Evolutionary conservation across 2,329 filamentous ascomycete species (phyloP), one percentile per base, ranked within the genome.

Genomic region (Phyllosticta citrichinensis): DNA sequence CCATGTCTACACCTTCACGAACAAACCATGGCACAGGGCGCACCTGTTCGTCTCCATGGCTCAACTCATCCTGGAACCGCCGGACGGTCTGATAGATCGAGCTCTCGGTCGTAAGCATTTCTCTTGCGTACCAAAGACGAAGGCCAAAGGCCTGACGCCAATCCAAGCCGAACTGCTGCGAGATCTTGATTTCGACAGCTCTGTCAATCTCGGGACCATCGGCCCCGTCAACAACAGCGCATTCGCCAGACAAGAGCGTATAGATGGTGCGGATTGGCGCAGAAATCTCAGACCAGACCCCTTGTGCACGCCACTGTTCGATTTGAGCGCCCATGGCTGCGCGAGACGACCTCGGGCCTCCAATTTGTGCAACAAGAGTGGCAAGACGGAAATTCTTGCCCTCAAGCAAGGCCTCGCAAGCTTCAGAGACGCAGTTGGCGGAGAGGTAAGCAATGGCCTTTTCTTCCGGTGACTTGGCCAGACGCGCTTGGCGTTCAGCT

Each of bases 101-200:
- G 35, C 83, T 78, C 2, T 83, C 80, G 51, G 86, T 88, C 52
- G 52, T 24, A 3, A 17, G 5, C 14, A n/a, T 47, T 19, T 60
- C 35, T 19, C 22, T 33, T 53, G 86, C 87, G 72, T 96, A 99
- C 89, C 91, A 97, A 1, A 99, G 79, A 52, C 92, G 86, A 56
- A 99, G 80, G 11, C 90, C 93, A 73, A 99, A 96, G 0, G 92
- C 87, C 70, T 96, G 92, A 72, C 90, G 87, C 94, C 94, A 99
- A 71, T 95, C 89, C 40, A 99, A 80, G 4, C 85, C 85, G 71
- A 97, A 99, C 55, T 87, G 86, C 67, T 88, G 83, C 0, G 91
- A 89, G 65, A 99, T 89, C 59, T 86, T 81, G 70, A 99, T 96
- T 0, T 87, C 87, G 14, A 86, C 82, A 50, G 87, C 82, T 53